Evolutionary conservation across 2,329 filamentous ascomycete genomes (phyloP).

Genomic region (Xylariaceae sp.): DNA sequence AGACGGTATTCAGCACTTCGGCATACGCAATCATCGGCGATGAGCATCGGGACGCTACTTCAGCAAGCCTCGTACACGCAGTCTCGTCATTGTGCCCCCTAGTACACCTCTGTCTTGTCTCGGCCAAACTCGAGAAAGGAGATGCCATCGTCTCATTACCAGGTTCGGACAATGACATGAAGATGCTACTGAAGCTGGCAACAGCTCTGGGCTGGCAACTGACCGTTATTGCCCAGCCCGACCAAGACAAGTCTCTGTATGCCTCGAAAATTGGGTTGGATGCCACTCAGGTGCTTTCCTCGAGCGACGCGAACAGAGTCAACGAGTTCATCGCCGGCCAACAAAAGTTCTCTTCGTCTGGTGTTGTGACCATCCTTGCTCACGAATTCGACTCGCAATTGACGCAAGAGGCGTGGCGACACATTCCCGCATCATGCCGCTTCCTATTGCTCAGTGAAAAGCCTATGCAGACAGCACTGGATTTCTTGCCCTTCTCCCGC

Average conservation of each 20-base stretch:
- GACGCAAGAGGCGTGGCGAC: conserved; percentile 11
- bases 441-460: conserved; percentile 11
- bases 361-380: conserved; percentile 8
- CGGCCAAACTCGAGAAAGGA: conserved; percentile 10
- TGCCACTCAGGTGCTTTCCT: background rate
- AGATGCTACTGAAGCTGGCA: conserved; percentile 2
- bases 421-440: conserved; percentile 8
- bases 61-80: conserved; percentile 2
- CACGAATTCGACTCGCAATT: conserved; percentile 4
- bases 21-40: conserved; percentile 7
- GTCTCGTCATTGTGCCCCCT: conserved; percentile 8
- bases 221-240: background rate
- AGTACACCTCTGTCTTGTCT: conserved; percentile 5
- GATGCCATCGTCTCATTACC: conserved; percentile 11
- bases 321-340: conserved; percentile 4
- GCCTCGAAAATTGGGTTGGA: conserved; percentile 3
- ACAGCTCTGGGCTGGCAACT: conserved; percentile 8
- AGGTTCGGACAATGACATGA: conserved; percentile 4
- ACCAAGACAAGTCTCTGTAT: background rate
- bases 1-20: conserved; percentile 8
- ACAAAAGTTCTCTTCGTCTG: conserved; percentile 1
- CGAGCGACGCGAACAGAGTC: background rate
- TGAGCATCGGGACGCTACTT: background rate
- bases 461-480: background rate
- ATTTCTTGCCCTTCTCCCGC: conserved; percentile 11